A percentile compares a stretch with the other conserved stretches of the same genome.
These are phyloP conservation scores for Friedmanniomyces endolithicus DNA, from an alignment of 495 filamentous ascomycete species.

Conservation along the genomic window DNA sequence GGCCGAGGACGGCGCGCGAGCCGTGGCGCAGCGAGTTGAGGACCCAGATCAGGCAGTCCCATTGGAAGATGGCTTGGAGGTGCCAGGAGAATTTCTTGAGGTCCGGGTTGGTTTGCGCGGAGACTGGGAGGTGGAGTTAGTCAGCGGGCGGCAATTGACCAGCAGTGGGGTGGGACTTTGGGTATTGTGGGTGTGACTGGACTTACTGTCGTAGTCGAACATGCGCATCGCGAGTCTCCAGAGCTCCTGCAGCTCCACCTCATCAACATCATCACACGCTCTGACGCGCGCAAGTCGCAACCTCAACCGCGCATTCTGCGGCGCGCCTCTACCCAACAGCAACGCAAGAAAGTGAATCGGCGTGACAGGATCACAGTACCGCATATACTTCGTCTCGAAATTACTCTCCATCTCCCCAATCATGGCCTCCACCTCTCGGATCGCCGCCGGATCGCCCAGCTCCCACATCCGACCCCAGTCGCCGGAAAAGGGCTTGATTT, in stretches of 20 bases:
- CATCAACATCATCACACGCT: not conserved
- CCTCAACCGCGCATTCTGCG: conserved; percentile 5
- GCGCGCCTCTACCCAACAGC: conserved; percentile 1
- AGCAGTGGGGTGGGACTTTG: too few relatives aligned
- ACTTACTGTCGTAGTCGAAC: conserved; percentile 8
- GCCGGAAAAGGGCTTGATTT: not conserved
- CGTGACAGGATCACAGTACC: conserved; percentile 14
- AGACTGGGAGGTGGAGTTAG: not conserved
- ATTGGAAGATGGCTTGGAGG: conserved; percentile 19
- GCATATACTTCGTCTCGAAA: conserved; percentile 17
- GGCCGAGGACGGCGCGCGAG: not conserved
- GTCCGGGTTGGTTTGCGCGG: conserved; percentile 3
- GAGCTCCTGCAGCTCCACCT: conserved; percentile 2
- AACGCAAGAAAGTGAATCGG: conserved; percentile 14
- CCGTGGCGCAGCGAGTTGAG: conserved; percentile 12
- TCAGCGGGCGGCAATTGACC: not conserved
- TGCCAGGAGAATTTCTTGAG: conserved; percentile 17
- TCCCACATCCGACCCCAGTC: not conserved
- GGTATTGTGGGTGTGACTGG: too few relatives aligned
- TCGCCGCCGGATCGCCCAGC: not conserved
- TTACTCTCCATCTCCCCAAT: conserved; percentile 6
- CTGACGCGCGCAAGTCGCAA: conserved; percentile 11
- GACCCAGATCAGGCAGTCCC: conserved; percentile 17
- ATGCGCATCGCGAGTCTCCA: conserved; percentile 13
- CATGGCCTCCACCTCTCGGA: not conserved